These are phyloP conservation scores for Huntiella moniliformis DNA, from an alignment of 2,329 filamentous ascomycete species.

Conservation along the genomic window DNA sequence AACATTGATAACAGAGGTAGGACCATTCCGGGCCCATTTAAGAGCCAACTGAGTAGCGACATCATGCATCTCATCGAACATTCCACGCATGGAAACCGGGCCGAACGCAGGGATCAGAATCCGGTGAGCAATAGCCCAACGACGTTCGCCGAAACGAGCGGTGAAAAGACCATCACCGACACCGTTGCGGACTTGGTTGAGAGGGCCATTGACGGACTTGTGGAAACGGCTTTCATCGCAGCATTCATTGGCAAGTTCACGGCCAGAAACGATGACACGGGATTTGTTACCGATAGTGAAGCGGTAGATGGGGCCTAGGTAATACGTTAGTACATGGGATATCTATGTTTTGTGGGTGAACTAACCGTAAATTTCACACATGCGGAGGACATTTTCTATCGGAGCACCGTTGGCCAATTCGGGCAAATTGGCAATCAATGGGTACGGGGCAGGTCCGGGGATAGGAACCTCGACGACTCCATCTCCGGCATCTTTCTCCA, in stretches of 20 bases:
- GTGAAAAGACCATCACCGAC: constrained; percentile 51
- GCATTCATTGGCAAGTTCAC: constrained; percentile 40
- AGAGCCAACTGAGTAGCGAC: constrained; percentile 45
- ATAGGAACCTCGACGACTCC: constrained; percentile 25
- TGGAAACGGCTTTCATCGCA: constrained; percentile 48
- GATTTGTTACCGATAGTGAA: constrained; percentile 30
- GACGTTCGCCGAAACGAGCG: constrained; percentile 30
- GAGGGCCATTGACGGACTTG: constrained; percentile 32
- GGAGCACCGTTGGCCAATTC: constrained; percentile 44
- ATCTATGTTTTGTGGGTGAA: not conserved
- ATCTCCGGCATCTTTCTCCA: not conserved
- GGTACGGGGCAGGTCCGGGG: constrained; percentile 43
- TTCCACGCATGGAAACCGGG: constrained; percentile 44
- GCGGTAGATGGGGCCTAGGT: constrained; percentile 38
- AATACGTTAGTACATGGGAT: not conserved
- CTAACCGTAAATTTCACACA: constrained; percentile 47
- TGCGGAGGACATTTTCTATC: constrained; percentile 30
- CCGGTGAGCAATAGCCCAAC: constrained; percentile 50
- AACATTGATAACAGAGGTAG: constrained; percentile 35
- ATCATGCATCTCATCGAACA: constrained; percentile 54
- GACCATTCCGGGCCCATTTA: constrained; percentile 49
- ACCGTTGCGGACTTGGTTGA: constrained; percentile 39
- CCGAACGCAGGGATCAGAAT: constrained; percentile 52
- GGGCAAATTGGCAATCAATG: constrained; percentile 44
- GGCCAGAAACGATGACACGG: constrained; percentile 31